These are phyloP conservation scores for Pleurotus giganteus DNA, from an alignment of 768 basidiomycete species.

Conservation along the genomic window DNA sequence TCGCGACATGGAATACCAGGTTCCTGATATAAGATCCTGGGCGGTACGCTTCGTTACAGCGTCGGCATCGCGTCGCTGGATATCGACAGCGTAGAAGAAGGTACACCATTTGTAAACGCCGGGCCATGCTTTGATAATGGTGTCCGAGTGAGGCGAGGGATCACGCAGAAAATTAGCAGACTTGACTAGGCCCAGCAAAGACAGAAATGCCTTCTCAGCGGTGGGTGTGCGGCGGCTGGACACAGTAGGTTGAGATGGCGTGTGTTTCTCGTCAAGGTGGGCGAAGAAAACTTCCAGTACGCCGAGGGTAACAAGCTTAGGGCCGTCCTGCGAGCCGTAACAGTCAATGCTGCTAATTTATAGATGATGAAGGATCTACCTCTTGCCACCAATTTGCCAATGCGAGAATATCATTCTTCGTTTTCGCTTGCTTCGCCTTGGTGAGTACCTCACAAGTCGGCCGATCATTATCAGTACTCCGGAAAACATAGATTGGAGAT, in stretches of 20 bases:
- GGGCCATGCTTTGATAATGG: constrained; percentile 29
- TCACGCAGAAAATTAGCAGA: constrained; percentile 21
- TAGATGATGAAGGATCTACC: neutral
- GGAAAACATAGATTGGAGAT: neutral
- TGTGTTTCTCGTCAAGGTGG: constrained; percentile 23
- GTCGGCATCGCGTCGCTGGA: constrained; percentile 16
- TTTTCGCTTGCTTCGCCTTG: neutral
- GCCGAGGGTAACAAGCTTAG: constrained; percentile 18
- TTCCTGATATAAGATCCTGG: constrained; percentile 26
- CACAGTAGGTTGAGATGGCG: constrained; percentile 13
- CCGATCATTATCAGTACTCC: neutral
- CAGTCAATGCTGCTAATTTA: neutral
- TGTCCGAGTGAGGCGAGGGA: constrained; percentile 17
- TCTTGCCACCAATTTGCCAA: neutral
- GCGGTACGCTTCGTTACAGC: constrained; percentile 17
- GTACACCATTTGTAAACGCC: constrained; percentile 35
- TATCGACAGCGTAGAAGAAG: constrained; percentile 27
- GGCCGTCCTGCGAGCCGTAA: constrained; percentile 1
- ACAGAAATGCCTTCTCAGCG: constrained; percentile 27
- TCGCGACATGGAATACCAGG: constrained; percentile 26
- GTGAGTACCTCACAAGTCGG: neutral
- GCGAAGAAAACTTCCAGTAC: constrained; percentile 26
- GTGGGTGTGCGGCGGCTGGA: constrained; percentile 15
- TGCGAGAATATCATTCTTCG: neutral
- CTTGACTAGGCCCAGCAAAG: constrained; percentile 32